Evolutionary conservation across 371 early-diverging fungal species (phyloP).

Genomic region (Syncephalastrum monosporum): DNA sequence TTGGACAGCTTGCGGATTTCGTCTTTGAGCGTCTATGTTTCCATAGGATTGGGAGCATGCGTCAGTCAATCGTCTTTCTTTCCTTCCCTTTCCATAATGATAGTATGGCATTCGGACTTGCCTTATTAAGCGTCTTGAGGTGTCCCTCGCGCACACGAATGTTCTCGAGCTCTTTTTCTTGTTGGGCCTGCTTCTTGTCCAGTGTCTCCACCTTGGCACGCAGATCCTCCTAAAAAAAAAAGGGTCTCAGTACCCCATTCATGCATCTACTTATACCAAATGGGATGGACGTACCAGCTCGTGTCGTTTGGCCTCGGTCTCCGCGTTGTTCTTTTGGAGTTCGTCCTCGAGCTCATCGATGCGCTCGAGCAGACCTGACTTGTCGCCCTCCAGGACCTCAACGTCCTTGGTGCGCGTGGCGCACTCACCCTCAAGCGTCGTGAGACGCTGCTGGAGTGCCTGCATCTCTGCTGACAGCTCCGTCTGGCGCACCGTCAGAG

Average conservation of each 20-base stretch:
- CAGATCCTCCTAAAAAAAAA: conserved; percentile 12
- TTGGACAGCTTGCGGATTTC: conserved; percentile 56
- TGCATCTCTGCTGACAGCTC: conserved; percentile 3
- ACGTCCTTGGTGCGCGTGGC: conserved; percentile 26
- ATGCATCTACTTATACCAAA: too few species aligned
- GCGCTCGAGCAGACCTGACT: conserved; percentile 25
- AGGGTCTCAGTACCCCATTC: too few species aligned
- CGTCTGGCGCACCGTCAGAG: background rate
- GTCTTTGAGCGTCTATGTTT: conserved; percentile 66
- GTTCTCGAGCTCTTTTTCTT: conserved; percentile 52
- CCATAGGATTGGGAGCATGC: background rate
- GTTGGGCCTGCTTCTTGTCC: conserved; percentile 20
- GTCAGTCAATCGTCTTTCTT: background rate
- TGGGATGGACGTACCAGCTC: too few species aligned
- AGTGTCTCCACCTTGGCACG: conserved; percentile 13
- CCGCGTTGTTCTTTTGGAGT: conserved; percentile 19
- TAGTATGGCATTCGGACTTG: conserved; percentile 7
- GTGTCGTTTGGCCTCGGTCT: background rate
- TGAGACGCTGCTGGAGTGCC: conserved; percentile 26
- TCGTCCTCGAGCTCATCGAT: conserved; percentile 35
- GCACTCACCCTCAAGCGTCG: conserved; percentile 27
- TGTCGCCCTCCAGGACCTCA: conserved; percentile 29
- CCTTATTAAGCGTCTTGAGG: conserved; percentile 66
- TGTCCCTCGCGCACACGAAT: conserved; percentile 61
- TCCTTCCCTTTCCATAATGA: background rate